A percentile compares a stretch with the other conserved stretches of the same genome.
Evolutionary conservation across 129 eudicot genomes (phyloP).

Genomic region (Arctium minus): DNA sequence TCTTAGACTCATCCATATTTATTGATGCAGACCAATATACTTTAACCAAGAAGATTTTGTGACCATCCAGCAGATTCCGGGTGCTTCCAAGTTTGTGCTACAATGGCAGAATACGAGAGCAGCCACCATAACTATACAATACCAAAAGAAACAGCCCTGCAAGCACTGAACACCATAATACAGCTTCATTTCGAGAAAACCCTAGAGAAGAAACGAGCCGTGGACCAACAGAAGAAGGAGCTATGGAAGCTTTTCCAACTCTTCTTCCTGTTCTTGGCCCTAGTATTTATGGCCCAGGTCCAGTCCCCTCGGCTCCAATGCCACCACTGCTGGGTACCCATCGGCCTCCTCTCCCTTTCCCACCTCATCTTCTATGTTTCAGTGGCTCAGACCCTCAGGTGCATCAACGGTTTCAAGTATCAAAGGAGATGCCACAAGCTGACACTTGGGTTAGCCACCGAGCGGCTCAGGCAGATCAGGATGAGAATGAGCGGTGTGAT

Average conservation of each 20-base stretch:
- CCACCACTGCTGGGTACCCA: slow-evolving; percentile 95
- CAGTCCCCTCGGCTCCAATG: slow-evolving; percentile 78
- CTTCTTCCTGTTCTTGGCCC: slow-evolving; percentile 76
- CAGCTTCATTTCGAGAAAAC: slow-evolving; percentile 99
- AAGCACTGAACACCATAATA: slow-evolving; percentile 91
- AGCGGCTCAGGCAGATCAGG: slow-evolving; percentile 72
- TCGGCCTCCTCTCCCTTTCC: slow-evolving; percentile 64
- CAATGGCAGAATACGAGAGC: slow-evolving; percentile 81
- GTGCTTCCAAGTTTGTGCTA: slow-evolving; percentile 10
- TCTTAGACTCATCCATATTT: not conserved
- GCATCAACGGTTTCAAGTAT: slow-evolving; percentile 97
- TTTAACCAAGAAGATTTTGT: not conserved
- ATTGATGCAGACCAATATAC: not conserved
- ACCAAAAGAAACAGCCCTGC: slow-evolving; percentile 77
- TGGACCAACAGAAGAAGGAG: slow-evolving; percentile 87
- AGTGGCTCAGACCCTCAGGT: slow-evolving; percentile 93
- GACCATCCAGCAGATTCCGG: not conserved
- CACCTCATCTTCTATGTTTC: slow-evolving; percentile 90
- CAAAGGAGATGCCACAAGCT: slow-evolving; percentile 92
- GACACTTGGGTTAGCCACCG: slow-evolving; percentile 93
- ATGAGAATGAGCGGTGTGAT: slow-evolving; percentile 32
- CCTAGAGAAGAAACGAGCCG: slow-evolving; percentile 86
- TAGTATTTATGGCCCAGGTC: slow-evolving; percentile 54
- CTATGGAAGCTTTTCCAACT: slow-evolving; percentile 78
- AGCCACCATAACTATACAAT: slow-evolving; percentile 47